phyloP scores from a whole-genome alignment of 352 stramenopile species.

The Phytophthora brassicae region DNA sequence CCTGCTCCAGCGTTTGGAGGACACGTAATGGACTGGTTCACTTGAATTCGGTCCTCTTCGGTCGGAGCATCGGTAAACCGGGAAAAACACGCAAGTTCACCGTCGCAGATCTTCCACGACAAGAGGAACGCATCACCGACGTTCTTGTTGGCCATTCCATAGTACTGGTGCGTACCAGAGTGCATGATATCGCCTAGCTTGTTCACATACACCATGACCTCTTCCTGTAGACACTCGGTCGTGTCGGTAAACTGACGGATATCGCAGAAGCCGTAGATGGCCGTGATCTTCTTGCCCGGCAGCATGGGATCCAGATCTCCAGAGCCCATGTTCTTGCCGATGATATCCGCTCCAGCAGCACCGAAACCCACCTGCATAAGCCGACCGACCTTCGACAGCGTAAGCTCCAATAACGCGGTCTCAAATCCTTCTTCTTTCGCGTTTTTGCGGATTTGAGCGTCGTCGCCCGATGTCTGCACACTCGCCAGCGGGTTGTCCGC shows the following conservation, averaged over 20 bases:
- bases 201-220: constrained; percentile 93
- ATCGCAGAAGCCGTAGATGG: constrained; percentile 95
- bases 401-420: constrained; percentile 82
- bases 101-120: constrained; percentile 92
- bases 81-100: constrained; percentile 76
- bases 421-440: constrained; percentile 80
- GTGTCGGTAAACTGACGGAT: constrained; percentile 94
- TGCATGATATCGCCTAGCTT: constrained; percentile 91
- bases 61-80: constrained; percentile 79
- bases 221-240: constrained; percentile 89
- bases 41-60: constrained; percentile 70
- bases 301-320: constrained; percentile 89
- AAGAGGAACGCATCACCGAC: constrained; percentile 93
- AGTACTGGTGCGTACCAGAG: constrained; percentile 82
- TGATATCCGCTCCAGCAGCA: constrained; percentile 79
- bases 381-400: constrained; percentile 77
- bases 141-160: constrained; percentile 89
- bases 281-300: constrained; percentile 90
- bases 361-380: constrained; percentile 88
- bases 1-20: constrained; percentile 66
- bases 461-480: constrained; percentile 64
- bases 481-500: constrained; percentile 88
- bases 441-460: constrained; percentile 73
- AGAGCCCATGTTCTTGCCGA: constrained; percentile 86
- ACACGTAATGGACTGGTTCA: constrained; percentile 72